phyloP scores from a whole-genome alignment of 2,329 filamentous ascomycete species.

The Myriosclerotinia duriaeana region DNA sequence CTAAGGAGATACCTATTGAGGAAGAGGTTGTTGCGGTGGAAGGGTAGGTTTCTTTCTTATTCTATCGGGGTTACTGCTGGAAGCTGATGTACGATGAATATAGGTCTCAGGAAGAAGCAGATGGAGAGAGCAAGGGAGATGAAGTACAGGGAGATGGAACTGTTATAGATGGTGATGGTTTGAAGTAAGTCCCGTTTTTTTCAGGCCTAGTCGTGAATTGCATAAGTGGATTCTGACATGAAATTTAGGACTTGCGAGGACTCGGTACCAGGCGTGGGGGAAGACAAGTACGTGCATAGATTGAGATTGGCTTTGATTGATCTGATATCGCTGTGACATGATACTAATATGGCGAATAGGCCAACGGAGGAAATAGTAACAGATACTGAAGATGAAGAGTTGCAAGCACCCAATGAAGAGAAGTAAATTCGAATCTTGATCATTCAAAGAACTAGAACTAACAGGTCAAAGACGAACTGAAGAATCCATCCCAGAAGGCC shows the following conservation, averaged over 20 bases:
- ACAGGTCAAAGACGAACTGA: neutral
- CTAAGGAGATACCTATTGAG: conserved; percentile 9
- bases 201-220: too few species aligned
- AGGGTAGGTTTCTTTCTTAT: neutral
- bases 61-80: neutral
- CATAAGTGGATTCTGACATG: neutral
- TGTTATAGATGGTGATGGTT: neutral
- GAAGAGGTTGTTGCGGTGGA: conserved; percentile 7
- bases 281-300: neutral
- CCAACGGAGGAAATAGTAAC: neutral
- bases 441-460: neutral
- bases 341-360: neutral
- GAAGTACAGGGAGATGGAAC: neutral
- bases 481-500: neutral
- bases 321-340: too few species aligned
- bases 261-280: neutral
- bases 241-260: neutral
- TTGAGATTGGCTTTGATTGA: neutral
- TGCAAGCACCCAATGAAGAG: neutral
- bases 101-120: conserved; percentile 1
- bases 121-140: neutral
- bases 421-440: neutral
- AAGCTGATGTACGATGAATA: neutral
- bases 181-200: neutral
- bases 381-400: neutral